Evolutionary conservation across 2,329 filamentous ascomycete species (phyloP), one percentile per base, ranked within the genome.

Genomic region (Didymellaceae sp.): DNA sequence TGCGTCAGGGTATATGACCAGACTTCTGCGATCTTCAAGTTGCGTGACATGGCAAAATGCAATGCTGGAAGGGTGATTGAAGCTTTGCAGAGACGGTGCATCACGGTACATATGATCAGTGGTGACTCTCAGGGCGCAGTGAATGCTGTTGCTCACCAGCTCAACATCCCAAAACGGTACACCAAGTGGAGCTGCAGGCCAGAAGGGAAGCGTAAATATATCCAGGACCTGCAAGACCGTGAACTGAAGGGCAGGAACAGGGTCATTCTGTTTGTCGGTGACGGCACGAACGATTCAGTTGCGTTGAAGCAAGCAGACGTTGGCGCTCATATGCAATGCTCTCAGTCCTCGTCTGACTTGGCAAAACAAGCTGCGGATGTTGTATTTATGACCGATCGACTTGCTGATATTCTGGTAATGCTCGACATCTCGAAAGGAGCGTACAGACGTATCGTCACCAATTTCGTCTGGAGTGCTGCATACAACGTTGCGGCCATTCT

Each of bases 281-380:
- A 93, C 60, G 90, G 90, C 1, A 91, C 87, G 11, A 93, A 93
- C 67, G 89, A 93, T 63, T 87, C 89, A 0, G 78, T 84, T 2
- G 89, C 89, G 0, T 78, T 93, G 2, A 84, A 87, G 0, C 82
- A 86, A 64, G 87, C 90, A 1, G 82, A 81, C 5, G 80, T 93
- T 21, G 90, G 90, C 21, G 77, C 91, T 0, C 86, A 90, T 57
- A 82, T 93, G 66, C 82, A 81, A 51, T 46, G 42, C 5, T n/a
- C 43, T 6, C 78, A 76, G 47, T 77, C 55, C 26, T 77, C 52
- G 21, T 62, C 57, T 6, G 88, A 91, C 48, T 78, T 91, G 1
- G 86, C 89, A 0, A 77, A 82, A 45, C 79, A 77, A 2, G 86
- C 87, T 0, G 86, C 89, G 0, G 87, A 91, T 59, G 83, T 88